Base-by-base conservation (phyloP, 805 yeast species). In the Kuraishia molischiana region DNA sequence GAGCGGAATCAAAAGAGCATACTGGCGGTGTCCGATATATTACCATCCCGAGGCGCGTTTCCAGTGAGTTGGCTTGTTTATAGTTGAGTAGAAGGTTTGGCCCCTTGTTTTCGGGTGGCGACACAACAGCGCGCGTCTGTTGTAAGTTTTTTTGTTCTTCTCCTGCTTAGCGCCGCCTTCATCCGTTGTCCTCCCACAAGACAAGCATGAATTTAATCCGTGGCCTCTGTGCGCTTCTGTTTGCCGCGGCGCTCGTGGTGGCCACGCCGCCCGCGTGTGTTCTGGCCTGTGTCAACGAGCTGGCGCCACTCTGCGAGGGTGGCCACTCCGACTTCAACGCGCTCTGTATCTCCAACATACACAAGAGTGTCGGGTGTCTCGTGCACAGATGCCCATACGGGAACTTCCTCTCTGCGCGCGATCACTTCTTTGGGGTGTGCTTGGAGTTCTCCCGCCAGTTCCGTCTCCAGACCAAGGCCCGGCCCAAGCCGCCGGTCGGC, bases 21-120 rank as follows among this genome's bases (percentile, higher is more conserved):
- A 79, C 52, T 79, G 85, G 85, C 67, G 72, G 44, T 79, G 85
- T 53, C 79, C 83, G 4, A 64, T 67, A 1, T 79, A 77, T 47
- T 77, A 74, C 49, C 86, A 79, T 45, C 85, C 86, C 5, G 78
- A 73, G 40, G 74, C 68, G 9, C 61, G 61, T 38, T 77, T 22
- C 26, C 10, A 22, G 26, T 22, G 26, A 22, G 26, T 22, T 22
- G 26, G 26, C 11, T 22, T 22, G 11, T 22, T 22, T 11, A 22
- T 22, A 22, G 8, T 8, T 22, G 11, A n/a, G n/a, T n/a, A n/a
- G n/a, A n/a, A n/a, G n/a, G n/a, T n/a, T n/a, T n/a, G n/a, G n/a
- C n/a, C n/a, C n/a, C n/a, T n/a, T n/a, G n/a, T n/a, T n/a, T n/a
- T n/a, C n/a, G n/a, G n/a, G n/a, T n/a, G n/a, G n/a, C n/a, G n/a